A percentile compares a stretch with the other conserved stretches of the same genome.
Conservation (phyloP, 768 basidiomycete species). For the Xerocomellus intermedius region DNA sequence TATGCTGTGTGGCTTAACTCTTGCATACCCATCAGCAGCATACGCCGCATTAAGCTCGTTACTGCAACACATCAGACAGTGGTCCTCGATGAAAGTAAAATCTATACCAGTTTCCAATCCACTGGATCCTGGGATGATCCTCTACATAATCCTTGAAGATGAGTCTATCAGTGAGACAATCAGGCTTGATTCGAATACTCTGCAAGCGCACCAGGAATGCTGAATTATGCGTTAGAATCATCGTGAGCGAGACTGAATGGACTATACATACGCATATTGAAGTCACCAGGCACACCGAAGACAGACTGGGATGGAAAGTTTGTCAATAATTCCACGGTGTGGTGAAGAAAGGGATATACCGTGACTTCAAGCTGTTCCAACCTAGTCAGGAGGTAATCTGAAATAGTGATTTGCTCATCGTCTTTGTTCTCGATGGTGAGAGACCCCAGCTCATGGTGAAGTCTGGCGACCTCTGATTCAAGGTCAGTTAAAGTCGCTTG, state of each 20-base stretch:
- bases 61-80: slow-evolving; percentile 36
- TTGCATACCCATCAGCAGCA: slow-evolving; percentile 91
- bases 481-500: slow-evolving; percentile 21
- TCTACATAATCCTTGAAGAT: slow-evolving; percentile 71
- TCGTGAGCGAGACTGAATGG: background rate
- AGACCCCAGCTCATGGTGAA: slow-evolving; percentile 45
- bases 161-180: background rate
- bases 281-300: slow-evolving; percentile 88
- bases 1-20: slow-evolving; percentile 72
- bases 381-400: slow-evolving; percentile 60
- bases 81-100: background rate
- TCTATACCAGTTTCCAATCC: slow-evolving; percentile 82
- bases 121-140: slow-evolving; percentile 71
- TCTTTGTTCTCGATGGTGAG: slow-evolving; percentile 33
- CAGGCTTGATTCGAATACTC: background rate
- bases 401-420: slow-evolving; percentile 48
- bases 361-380: slow-evolving; percentile 64
- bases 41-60: slow-evolving; percentile 88
- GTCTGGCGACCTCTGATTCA: slow-evolving; percentile 46
- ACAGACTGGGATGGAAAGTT: slow-evolving; percentile 47
- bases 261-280: slow-evolving; percentile 56
- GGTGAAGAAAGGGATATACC: slow-evolving; percentile 34
- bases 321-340: background rate
- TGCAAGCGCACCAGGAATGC: slow-evolving; percentile 28
- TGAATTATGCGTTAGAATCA: slow-evolving; percentile 9